Evolutionary conservation across 768 basidiomycete species (phyloP).

Genomic region (Steccherinum ochraceum): DNA sequence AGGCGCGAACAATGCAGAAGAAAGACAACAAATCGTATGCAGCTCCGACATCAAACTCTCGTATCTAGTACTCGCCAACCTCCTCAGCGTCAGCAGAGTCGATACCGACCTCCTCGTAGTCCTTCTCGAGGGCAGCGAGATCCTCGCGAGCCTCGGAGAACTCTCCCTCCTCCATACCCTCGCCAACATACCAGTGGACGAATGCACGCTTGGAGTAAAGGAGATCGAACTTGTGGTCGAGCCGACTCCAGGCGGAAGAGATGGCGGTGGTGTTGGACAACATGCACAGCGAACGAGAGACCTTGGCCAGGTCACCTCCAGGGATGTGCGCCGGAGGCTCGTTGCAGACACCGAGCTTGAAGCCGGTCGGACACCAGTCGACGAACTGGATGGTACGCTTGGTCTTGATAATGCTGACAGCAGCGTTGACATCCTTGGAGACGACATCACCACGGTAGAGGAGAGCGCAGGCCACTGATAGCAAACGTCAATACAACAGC

Average conservation of each 20-base stretch:
- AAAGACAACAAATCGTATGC: constrained; percentile 4
- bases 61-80: constrained; percentile 37
- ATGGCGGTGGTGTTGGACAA: constrained; percentile 71
- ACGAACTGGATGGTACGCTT: constrained; percentile 77
- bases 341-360: constrained; percentile 76
- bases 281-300: constrained; percentile 73
- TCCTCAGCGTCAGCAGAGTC: constrained; percentile 47
- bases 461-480: constrained; percentile 58
- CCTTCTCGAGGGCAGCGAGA: constrained; percentile 98
- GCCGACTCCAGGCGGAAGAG: constrained; percentile 66
- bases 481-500: constrained; percentile 1
- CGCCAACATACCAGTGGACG: constrained; percentile 64
- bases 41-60: constrained; percentile 6
- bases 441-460: constrained; percentile 75
- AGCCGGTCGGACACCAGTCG: constrained; percentile 76
- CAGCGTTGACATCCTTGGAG: constrained; percentile 73
- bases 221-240: constrained; percentile 78
- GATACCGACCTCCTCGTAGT: constrained; percentile 81
- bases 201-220: constrained; percentile 60
- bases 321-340: constrained; percentile 72
- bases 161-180: constrained; percentile 89
- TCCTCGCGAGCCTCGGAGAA: constrained; percentile 99
- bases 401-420: constrained; percentile 69
- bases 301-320: constrained; percentile 71
- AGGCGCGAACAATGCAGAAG: constrained; percentile 13